Evolutionary conservation across 352 stramenopile species (phyloP).

Genomic region (Phytophthora vignae): DNA sequence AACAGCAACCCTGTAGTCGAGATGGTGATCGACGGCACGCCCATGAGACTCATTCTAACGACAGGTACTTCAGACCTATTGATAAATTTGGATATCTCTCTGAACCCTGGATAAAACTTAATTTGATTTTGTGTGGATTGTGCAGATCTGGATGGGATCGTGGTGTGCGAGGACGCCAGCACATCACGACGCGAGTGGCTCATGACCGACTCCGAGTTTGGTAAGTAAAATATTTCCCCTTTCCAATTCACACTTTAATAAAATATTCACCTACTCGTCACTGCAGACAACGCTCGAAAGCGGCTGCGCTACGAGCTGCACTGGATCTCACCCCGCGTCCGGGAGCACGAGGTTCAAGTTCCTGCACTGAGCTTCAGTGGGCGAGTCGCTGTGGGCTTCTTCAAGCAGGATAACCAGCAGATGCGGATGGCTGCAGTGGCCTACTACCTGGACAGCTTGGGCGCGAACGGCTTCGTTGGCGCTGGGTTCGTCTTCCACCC

Average conservation of each 20-base stretch:
- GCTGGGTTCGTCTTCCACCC: constrained; percentile 51
- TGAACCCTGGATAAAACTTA: no score
- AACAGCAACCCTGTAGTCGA: constrained; percentile 35
- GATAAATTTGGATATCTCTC: no score
- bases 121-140: no score
- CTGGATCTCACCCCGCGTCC: constrained; percentile 33
- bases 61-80: constrained; percentile 14
- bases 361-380: constrained; percentile 38
- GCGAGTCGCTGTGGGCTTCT: constrained; percentile 44
- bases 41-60: constrained; percentile 26
- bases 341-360: constrained; percentile 28
- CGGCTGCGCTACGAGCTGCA: constrained; percentile 61
- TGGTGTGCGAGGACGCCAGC: constrained; percentile 30
- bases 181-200: constrained; percentile 34
- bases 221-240: background rate
- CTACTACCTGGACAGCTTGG: constrained; percentile 59
- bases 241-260: no score
- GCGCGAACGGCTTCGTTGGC: constrained; percentile 64
- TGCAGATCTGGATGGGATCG: constrained; percentile 35
- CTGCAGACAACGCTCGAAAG: constrained; percentile 62
- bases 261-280: no score
- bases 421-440: constrained; percentile 53
- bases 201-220: constrained; percentile 38
- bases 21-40: constrained; percentile 20
- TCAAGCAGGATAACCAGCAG: constrained; percentile 53